These are phyloP conservation scores for Ettlia oleoabundans DNA, from an alignment of 139 green algal species.

Conservation along the genomic window DNA sequence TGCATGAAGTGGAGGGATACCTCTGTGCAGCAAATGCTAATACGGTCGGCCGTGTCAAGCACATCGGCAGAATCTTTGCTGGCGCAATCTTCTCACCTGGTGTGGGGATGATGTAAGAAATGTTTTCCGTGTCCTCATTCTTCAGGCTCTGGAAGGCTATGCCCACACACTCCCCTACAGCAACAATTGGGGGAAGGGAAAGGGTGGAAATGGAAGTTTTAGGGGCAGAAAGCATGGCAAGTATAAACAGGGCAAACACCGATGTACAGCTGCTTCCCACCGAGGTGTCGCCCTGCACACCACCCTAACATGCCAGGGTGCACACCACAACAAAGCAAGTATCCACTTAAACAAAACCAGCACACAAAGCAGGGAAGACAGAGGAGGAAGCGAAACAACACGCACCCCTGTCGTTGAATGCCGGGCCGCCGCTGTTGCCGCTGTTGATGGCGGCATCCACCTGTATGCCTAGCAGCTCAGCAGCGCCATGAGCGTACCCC, in stretches of 20 bases:
- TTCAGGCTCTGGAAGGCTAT: conserved; percentile 86
- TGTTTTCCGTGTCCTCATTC: conserved; percentile 82
- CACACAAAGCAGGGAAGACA: too few relatives aligned
- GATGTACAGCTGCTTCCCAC: too few relatives aligned
- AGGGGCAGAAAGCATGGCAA: not conserved
- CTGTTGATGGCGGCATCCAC: conserved; percentile 73
- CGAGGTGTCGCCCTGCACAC: too few relatives aligned
- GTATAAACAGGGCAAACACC: too few relatives aligned
- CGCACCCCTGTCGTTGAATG: conserved; percentile 38
- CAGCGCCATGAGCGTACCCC: conserved; percentile 75
- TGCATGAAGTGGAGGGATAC: too few relatives aligned
- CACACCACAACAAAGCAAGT: too few relatives aligned
- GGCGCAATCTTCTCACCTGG: conserved; percentile 2
- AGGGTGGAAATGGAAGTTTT: not conserved
- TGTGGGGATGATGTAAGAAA: conserved; percentile 90
- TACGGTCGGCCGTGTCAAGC: not conserved
- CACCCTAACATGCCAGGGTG: too few relatives aligned
- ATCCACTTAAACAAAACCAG: too few relatives aligned
- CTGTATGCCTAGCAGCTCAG: conserved; percentile 84
- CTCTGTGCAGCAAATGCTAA: not conserved
- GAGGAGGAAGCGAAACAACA: too few relatives aligned
- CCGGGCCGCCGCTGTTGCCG: conserved; percentile 79
- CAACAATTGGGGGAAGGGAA: not conserved
- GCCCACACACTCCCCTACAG: conserved; percentile 72
- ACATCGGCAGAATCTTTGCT: not conserved